These are phyloP conservation scores for Rhizopus delemar DNA, from an alignment of 371 early-diverging fungal genomes.

Conservation along the genomic window DNA sequence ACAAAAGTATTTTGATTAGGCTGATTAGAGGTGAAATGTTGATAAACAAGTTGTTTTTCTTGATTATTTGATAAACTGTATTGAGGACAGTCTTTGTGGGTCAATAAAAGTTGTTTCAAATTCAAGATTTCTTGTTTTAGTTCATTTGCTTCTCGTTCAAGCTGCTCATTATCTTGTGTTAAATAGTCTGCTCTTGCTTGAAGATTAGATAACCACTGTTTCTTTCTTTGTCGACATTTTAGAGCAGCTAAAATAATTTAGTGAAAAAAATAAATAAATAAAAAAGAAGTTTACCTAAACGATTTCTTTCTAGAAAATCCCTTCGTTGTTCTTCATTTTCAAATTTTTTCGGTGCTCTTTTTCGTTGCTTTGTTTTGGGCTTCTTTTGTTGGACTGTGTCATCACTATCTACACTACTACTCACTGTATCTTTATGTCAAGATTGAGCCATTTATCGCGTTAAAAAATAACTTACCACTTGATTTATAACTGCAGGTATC, in stretches of 20 bases:
- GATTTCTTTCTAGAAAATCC: conserved; percentile 77
- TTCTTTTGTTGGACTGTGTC: not conserved
- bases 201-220: conserved; percentile 56
- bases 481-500: not conserved
- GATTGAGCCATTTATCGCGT: not conserved
- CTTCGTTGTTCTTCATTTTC: conserved; percentile 65
- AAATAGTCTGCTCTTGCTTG: conserved; percentile 56
- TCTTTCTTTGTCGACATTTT: conserved; percentile 71
- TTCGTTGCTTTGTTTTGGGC: conserved; percentile 3
- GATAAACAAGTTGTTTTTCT: not conserved
- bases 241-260: conserved; percentile 51
- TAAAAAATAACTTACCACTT: not conserved
- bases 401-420: conserved; percentile 10
- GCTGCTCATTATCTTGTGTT: conserved; percentile 47
- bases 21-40: not conserved
- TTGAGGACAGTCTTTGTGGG: conserved; percentile 56
- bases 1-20: not conserved
- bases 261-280: no score
- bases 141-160: conserved; percentile 38
- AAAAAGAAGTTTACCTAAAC: conserved; percentile 53
- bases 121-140: conserved; percentile 53
- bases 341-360: conserved; percentile 4
- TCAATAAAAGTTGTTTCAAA: conserved; percentile 48
- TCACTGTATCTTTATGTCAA: not conserved
- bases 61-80: not conserved